These are phyloP conservation scores for Eucalyptus tenuipes DNA, from an alignment of 345 rosid genomes.

Conservation along the genomic window DNA sequence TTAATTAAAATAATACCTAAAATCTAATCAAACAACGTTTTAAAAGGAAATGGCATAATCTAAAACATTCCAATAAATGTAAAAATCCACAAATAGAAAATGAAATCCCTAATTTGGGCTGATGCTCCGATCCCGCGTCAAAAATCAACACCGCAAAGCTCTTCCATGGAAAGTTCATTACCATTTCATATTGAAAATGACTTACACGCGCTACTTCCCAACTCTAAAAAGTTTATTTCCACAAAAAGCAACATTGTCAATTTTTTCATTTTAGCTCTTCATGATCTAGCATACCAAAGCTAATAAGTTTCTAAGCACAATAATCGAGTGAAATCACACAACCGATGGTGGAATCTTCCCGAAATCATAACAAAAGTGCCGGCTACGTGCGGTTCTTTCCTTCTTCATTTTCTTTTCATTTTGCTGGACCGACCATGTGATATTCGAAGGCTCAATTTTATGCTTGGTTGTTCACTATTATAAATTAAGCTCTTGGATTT, in stretches of 20 bases:
- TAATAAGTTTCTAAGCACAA: background rate
- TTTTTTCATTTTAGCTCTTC: background rate
- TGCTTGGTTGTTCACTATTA: background rate
- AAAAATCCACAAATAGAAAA: background rate
- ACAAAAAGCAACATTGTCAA: background rate
- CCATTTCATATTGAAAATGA: background rate
- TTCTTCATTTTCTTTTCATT: background rate
- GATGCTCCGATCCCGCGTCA: background rate
- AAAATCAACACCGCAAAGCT: background rate
- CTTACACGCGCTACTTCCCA: background rate
- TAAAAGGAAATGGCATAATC: background rate
- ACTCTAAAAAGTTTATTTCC: background rate
- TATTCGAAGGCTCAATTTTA: background rate
- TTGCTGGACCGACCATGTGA: background rate
- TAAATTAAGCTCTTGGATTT: background rate
- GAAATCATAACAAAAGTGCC: background rate
- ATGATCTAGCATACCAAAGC: background rate
- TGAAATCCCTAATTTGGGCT: background rate
- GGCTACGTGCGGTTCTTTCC: background rate
- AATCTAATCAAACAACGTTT: background rate
- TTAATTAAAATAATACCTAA: background rate
- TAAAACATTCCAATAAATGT: background rate
- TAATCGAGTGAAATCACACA: background rate
- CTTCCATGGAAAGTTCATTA: background rate
- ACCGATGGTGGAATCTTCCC: background rate